Percentiles rank a stretch among this genome's conserved stretches.
phyloP scores from a whole-genome alignment of 495 filamentous ascomycete species.

The Aspergillus nanangensis region DNA sequence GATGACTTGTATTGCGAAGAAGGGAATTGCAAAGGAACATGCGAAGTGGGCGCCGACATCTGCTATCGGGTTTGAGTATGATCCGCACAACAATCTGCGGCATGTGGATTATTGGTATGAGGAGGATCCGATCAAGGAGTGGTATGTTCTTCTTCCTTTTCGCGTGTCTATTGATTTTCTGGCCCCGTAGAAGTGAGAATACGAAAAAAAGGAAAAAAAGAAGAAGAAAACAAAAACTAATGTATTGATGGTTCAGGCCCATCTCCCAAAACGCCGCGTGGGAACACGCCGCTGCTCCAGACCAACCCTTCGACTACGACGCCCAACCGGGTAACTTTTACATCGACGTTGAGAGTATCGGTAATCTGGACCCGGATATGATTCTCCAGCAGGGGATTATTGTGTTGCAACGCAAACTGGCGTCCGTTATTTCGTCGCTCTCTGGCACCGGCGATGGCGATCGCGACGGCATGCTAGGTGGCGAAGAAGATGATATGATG shows the following conservation, averaged over 20 bases:
- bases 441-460: constrained; percentile 41
- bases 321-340: constrained; percentile 82
- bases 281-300: constrained; percentile 71
- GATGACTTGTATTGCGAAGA: constrained; percentile 90
- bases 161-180: neutral
- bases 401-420: constrained; percentile 85
- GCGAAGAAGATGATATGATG: constrained; percentile 48
- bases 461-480: constrained; percentile 45
- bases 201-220: neutral
- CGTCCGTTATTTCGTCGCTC: constrained; percentile 73
- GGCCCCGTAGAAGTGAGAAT: neutral
- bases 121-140: constrained; percentile 76
- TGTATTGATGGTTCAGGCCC: no score
- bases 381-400: constrained; percentile 88
- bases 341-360: constrained; percentile 86
- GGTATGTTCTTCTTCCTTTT: constrained; percentile 55
- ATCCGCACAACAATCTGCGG: constrained; percentile 87
- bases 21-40: constrained; percentile 98
- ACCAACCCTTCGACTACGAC: constrained; percentile 88
- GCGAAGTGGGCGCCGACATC: constrained; percentile 92
- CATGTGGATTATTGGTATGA: constrained; percentile 96
- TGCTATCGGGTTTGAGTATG: constrained; percentile 96
- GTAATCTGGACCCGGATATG: constrained; percentile 78
- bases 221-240: no score
- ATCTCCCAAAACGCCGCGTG: constrained; percentile 77